phyloP scores from a whole-genome alignment of 2,329 filamentous ascomycete species.

The Neodidymelliopsis sp. region DNA sequence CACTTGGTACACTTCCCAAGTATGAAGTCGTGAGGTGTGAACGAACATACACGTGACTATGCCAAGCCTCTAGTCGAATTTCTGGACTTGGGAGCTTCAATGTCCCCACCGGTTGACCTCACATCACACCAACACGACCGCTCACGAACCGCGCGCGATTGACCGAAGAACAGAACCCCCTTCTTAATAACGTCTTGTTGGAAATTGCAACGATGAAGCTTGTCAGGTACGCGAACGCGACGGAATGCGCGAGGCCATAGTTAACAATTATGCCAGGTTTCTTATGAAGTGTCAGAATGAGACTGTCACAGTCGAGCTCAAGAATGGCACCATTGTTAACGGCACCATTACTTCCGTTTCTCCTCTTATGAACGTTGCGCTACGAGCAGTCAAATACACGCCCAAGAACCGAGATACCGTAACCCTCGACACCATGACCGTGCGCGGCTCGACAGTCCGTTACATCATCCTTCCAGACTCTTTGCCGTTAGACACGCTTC shows the following conservation, averaged over 20 bases:
- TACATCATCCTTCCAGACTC: conserved; percentile 97
- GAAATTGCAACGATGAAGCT: conserved; percentile 44
- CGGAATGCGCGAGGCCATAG: conserved; percentile 7
- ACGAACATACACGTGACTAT: conserved; percentile 3
- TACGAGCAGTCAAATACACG: conserved; percentile 97
- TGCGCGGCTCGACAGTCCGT: conserved; percentile 93
- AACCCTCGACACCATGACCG: conserved; percentile 92
- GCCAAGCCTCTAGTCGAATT: conserved; percentile 23
- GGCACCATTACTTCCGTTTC: conserved; percentile 97
- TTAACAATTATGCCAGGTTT: conserved; percentile 68
- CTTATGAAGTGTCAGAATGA: conserved; percentile 99
- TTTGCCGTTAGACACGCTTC: conserved; percentile 89
- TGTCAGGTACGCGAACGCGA: conserved; percentile 36
- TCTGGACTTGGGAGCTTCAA: conserved; percentile 27
- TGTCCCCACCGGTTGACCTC: conserved; percentile 30
- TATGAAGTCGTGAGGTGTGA: not conserved
- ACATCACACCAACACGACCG: conserved; percentile 20
- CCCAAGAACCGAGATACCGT: conserved; percentile 85
- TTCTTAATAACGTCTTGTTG: not conserved
- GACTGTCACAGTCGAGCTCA: conserved; percentile 97
- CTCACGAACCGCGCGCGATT: conserved; percentile 3
- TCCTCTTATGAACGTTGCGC: conserved; percentile 97
- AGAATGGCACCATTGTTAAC: conserved; percentile 97
- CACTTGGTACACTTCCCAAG: too few species aligned
- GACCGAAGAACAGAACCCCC: not conserved